Conservation (phyloP, 176 grass and related monocot species). For the Rhipidocladum racemiflorum region DNA sequence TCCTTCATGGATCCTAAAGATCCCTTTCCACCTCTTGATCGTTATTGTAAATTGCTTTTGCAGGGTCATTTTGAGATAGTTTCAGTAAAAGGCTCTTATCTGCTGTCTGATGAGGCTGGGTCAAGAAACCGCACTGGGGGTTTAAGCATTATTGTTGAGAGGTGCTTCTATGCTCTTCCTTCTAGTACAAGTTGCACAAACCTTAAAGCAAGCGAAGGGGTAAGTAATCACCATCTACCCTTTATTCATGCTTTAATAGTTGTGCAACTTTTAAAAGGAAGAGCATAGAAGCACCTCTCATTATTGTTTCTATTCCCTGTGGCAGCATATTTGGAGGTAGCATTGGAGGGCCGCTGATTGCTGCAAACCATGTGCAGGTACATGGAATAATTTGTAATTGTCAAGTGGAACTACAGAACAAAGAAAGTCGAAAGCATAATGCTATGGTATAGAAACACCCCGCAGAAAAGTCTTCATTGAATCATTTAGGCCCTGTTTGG, state of each 20-base stretch:
- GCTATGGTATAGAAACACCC: background rate
- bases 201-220: too few species aligned
- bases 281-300: too few species aligned
- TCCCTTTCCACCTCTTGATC: background rate
- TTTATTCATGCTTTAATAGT: too few species aligned
- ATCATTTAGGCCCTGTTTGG: too few species aligned
- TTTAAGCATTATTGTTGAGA: constrained; percentile 38
- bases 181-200: too few species aligned
- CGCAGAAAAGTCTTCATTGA: background rate
- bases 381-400: background rate
- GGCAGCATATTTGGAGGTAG: constrained; percentile 38
- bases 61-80: constrained; percentile 53
- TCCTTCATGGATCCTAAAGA: background rate
- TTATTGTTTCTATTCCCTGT: constrained; percentile 37
- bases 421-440: background rate
- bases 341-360: constrained; percentile 35
- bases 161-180: too few species aligned
- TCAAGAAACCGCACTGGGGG: constrained; percentile 13
- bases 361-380: constrained; percentile 53
- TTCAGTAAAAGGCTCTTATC: constrained; percentile 42
- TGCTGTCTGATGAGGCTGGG: constrained; percentile 27
- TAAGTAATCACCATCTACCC: too few species aligned
- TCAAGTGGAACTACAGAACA: background rate
- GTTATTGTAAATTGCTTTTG: constrained; percentile 8
- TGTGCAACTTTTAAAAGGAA: too few species aligned